Base-by-base conservation (phyloP, 352 stramenopile genomes). In the Globisporangium camurandrum region DNA sequence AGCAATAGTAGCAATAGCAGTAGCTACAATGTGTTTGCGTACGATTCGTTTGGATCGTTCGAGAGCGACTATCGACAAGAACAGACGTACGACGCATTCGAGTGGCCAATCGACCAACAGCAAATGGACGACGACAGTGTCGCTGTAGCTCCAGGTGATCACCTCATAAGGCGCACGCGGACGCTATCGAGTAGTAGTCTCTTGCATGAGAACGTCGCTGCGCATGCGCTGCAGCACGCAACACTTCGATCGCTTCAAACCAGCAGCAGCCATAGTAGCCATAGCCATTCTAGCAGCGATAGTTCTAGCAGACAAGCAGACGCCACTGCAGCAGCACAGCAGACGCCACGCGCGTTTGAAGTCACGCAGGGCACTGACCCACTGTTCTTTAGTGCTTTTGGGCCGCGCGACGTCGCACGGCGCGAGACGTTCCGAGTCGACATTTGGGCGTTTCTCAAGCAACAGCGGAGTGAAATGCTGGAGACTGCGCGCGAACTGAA, bases 391-490 rank as follows among this genome's bases (percentile, higher is more conserved):
- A 86, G 75, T 42, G 71, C 65, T 17, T 89, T 86, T 41, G 75
- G 67, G 6, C 69, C 64, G 6, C 50, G 56, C 27, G 62, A 82
- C 42, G 64, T 80, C 10, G 51, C 59, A 3, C 40, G 63, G 24
- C 65, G 62, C 4, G 70, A 84, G 11, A 56, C 47, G 17, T 87
- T 89, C 58, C 66, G 71, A 1, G 56, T 89, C 23, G 73, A 89
- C 27, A 65, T 89, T 33, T 89, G 78, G 78, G 75, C 69, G 4
- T 89, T 86, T 37, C 38, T 84, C 12, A 71, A 75, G 7, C 73
- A 81, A 40, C 78, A 89, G 24, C 64, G 78, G 2, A 62, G 56
- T 16, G 68, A 66, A 30, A 86, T 89, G 78, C 59, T 86, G 19
- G 75, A 84, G 42, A 66, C 57, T 3, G 75, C 78, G 9, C 51